Evolutionary conservation across 805 yeast species (phyloP), one percentile per base, ranked within the genome.

Genomic region (Kuraishia borneana): DNA sequence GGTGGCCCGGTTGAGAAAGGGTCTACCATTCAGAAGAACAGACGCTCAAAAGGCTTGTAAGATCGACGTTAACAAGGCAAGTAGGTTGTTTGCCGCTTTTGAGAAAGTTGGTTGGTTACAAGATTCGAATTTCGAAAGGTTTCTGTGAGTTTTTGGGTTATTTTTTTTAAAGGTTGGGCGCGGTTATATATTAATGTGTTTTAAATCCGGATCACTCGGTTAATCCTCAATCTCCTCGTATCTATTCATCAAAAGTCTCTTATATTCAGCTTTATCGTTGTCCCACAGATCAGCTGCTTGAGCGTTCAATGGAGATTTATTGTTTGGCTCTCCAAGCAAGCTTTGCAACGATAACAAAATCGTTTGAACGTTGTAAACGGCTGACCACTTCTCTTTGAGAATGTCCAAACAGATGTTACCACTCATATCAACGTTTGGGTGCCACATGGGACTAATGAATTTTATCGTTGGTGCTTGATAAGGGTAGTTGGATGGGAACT

Each of bases 41-140:
- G 98, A 89, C 58, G 95, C 96, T 6, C 97, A 89, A 59, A 92
- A 92, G 63, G 96, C 96, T 5, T 89, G 97, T 56, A 74, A 94
- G 42, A 88, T 92, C 44, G 97, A 92, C 56, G 97, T 89, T 30
- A 92, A 92, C 58, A 92, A 92, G 57, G 96, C 96, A 2, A 80
- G 94, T 32, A 71, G 96, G 44, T 63, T 89, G 36, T 89, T 73
- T 61, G 94, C 89, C 19, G 85, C 96, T 17, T 92, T 75, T 51
- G 95, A 89, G 54, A 75, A 73, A 53, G 89, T 83, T 31, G 96
- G 96, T 28, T 84, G 96, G 89, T 74, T 89, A 43, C 70, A 83
- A 10, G 95, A 89, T 54, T 58, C 63, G 16, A 73, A 76, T 57
- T 85, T 85, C 55, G 56, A 52, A 32, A 62, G 63, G 51, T 70